Evolutionary conservation across 1,139 yeast species (phyloP).

Genomic region (Suhomyces bokatorum): DNA sequence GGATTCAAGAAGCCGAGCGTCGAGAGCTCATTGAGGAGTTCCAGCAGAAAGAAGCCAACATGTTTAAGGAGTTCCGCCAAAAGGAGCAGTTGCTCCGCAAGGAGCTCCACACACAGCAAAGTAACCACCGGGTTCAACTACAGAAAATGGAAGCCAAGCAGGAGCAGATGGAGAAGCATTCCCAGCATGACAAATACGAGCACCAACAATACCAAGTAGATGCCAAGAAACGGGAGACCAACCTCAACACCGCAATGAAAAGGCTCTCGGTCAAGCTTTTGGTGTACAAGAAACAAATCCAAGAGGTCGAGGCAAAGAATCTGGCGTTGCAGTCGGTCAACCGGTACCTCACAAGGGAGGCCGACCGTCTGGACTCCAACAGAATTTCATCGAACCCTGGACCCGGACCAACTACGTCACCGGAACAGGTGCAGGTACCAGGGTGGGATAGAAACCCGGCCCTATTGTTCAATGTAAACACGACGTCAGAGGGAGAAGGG

Average conservation of each 20-base stretch:
- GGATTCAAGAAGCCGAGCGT: constrained; percentile 11
- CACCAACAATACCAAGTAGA: no score
- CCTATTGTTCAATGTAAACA: not conserved
- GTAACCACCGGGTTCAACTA: not conserved
- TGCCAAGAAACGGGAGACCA: constrained; percentile 1
- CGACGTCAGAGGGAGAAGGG: not conserved
- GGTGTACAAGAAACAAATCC: constrained; percentile 12
- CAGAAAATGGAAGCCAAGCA: not conserved
- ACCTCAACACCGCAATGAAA: constrained; percentile 7
- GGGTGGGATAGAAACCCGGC: not conserved
- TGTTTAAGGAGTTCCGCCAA: constrained; percentile 9
- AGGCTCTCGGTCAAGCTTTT: constrained; percentile 12
- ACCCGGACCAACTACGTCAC: not conserved
- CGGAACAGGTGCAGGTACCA: not conserved
- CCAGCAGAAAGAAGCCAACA: constrained; percentile 15
- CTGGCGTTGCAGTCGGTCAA: constrained; percentile 12
- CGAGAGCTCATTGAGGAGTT: constrained; percentile 17
- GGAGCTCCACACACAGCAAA: constrained; percentile 1
- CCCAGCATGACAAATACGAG: not conserved
- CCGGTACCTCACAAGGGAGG: not conserved
- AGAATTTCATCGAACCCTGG: no score
- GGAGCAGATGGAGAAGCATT: not conserved
- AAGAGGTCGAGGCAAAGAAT: constrained; percentile 12
- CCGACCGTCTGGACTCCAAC: not conserved
- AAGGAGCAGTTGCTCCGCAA: constrained; percentile 4